Base-by-base conservation (phyloP, 768 basidiomycete species). In the Rhodotorula taiwanensis region DNA sequence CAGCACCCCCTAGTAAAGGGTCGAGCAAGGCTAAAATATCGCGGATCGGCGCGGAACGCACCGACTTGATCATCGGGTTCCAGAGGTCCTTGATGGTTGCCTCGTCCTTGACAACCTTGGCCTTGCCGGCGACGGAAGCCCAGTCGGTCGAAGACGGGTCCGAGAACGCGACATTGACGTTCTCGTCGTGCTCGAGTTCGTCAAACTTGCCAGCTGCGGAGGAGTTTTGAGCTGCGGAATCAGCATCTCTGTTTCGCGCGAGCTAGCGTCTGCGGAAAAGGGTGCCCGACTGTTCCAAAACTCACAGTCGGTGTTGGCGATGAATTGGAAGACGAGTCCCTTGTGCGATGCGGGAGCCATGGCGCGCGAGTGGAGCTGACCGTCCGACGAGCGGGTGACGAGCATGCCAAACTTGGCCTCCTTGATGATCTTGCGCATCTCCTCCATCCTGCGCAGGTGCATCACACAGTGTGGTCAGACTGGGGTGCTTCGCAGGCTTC, bases 201-300 rank as follows among this genome's bases (percentile, higher is more conserved):
- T 72, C 72, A 21, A 72, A 71, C 58, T 72, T 73, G 54, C 69
- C 69, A 21, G 59, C 62, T 55, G n/a, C n/a, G n/a, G n/a, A n/a
- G n/a, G n/a, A n/a, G n/a, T n/a, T n/a, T n/a, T n/a, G n/a, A n/a
- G n/a, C n/a, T n/a, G n/a, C n/a, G n/a, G n/a, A n/a, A n/a, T n/a
- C n/a, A n/a, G n/a, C n/a, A n/a, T n/a, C n/a, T n/a, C n/a, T n/a
- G n/a, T n/a, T n/a, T n/a, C n/a, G n/a, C n/a, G 53, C 31, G 27
- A 10, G 7, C 8, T 15, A 51, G 50, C n/a, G n/a, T n/a, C n/a
- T n/a, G n/a, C n/a, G n/a, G n/a, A n/a, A n/a, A n/a, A n/a, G n/a
- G n/a, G n/a, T n/a, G n/a, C n/a, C n/a, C n/a, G n/a, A n/a, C n/a
- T n/a, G n/a, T n/a, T n/a, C n/a, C 15, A 30, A 43, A 43, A 15